These are phyloP conservation scores for Kregervanrija fluxuum DNA, from an alignment of 805 yeast genomes.

Conservation along the genomic window DNA sequence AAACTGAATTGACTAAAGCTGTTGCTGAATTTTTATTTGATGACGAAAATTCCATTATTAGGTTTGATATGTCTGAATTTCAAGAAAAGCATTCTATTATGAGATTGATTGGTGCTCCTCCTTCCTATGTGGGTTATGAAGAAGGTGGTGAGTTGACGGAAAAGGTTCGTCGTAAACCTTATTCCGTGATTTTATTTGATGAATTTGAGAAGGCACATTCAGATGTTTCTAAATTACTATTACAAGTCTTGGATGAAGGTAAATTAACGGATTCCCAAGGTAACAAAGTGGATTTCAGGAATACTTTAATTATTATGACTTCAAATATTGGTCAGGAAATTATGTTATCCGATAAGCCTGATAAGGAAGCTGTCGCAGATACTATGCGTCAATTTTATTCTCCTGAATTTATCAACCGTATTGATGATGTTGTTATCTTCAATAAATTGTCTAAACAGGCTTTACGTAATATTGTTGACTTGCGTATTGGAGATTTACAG, in stretches of 20 bases:
- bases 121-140: constrained; percentile 95
- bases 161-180: constrained; percentile 92
- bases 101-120: constrained; percentile 94
- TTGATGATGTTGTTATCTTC: constrained; percentile 90
- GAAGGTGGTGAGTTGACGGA: constrained; percentile 95
- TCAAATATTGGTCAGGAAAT: constrained; percentile 94
- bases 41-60: constrained; percentile 75
- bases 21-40: constrained; percentile 89
- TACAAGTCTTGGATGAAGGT: constrained; percentile 95
- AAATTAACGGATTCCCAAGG: constrained; percentile 93
- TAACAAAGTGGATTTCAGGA: constrained; percentile 86
- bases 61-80: constrained; percentile 97
- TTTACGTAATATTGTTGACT: constrained; percentile 73
- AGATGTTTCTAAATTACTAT: constrained; percentile 81
- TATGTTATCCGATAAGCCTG: constrained; percentile 60
- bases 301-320: constrained; percentile 93
- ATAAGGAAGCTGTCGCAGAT: constrained; percentile 55
- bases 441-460: constrained; percentile 79
- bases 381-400: constrained; percentile 70
- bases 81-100: constrained; percentile 92
- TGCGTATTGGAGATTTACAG: constrained; percentile 74
- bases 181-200: constrained; percentile 86
- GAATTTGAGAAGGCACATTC: constrained; percentile 97
- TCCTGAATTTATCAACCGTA: constrained; percentile 91
- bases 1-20: constrained; percentile 90